These are phyloP conservation scores for Aaosphaeria pasadenensis DNA, from an alignment of 2,329 filamentous ascomycete species.

Conservation along the genomic window DNA sequence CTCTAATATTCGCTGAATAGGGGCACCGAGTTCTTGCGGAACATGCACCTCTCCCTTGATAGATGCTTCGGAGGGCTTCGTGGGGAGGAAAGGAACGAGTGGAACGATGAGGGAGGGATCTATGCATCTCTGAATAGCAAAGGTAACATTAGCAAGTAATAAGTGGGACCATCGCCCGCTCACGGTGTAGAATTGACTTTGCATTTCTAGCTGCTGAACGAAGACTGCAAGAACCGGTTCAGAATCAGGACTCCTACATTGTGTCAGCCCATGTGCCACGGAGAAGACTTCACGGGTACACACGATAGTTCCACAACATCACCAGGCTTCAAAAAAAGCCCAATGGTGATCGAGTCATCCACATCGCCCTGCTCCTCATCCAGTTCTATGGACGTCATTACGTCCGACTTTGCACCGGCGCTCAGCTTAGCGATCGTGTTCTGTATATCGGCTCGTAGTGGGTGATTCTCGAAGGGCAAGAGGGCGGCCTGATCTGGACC, in stretches of 20 bases:
- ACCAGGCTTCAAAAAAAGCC: constrained; percentile 40
- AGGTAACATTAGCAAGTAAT: constrained; percentile 40
- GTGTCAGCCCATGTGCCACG: background rate
- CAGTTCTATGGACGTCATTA: constrained; percentile 10
- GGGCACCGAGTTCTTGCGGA: constrained; percentile 45
- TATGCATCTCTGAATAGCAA: constrained; percentile 50
- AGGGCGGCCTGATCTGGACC: constrained; percentile 26
- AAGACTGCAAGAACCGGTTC: constrained; percentile 50
- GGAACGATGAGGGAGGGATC: constrained; percentile 44
- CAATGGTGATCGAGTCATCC: constrained; percentile 29
- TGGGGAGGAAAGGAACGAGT: constrained; percentile 52
- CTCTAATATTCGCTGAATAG: constrained; percentile 43
- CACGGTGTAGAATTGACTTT: constrained; percentile 50
- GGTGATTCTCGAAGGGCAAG: constrained; percentile 24
- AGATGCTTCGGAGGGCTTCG: constrained; percentile 33
- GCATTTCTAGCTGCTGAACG: constrained; percentile 39
- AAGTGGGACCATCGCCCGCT: constrained; percentile 49
- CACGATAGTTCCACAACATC: constrained; percentile 50
- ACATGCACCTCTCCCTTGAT: constrained; percentile 37
- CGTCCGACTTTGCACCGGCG: constrained; percentile 19
- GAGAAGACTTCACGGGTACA: constrained; percentile 1
- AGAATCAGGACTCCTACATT: constrained; percentile 12
- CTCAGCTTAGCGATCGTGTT: constrained; percentile 23
- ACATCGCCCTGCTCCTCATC: constrained; percentile 21
- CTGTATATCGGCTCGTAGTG: constrained; percentile 14